Evolutionary conservation across 176 grass and related monocot species (phyloP).

Genomic region (Rhynchospora tenuis): DNA sequence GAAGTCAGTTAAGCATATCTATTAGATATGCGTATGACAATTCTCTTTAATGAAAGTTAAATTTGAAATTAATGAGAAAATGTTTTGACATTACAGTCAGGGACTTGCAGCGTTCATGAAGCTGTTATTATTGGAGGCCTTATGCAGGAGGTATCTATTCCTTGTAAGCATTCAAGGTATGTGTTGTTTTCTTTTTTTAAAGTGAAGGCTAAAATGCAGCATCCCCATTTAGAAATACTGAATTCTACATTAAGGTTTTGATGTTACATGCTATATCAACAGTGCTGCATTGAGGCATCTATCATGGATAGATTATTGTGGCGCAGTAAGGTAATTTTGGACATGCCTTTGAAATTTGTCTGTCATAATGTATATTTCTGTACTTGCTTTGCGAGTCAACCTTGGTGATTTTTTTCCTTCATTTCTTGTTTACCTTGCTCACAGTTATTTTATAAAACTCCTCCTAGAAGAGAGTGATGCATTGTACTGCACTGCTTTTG

Average conservation of each 20-base stretch:
- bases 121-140: constrained; percentile 97
- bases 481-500: constrained; percentile 66
- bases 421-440: not conserved
- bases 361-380: not conserved
- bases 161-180: constrained; percentile 78
- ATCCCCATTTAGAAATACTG: constrained; percentile 6
- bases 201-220: not conserved
- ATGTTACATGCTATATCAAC: constrained; percentile 19
- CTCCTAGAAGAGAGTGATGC: constrained; percentile 96
- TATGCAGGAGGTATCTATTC: constrained; percentile 82
- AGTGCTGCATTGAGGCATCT: constrained; percentile 82
- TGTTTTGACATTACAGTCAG: constrained; percentile 41
- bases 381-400: not conserved
- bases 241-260: not conserved
- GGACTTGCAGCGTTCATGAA: constrained; percentile 74
- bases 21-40: not conserved
- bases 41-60: not conserved
- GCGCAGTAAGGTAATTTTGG: constrained; percentile 64
- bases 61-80: not conserved
- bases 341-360: not conserved
- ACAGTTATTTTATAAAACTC: constrained; percentile 97
- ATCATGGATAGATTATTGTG: constrained; percentile 89
- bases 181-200: not conserved
- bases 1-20: not conserved
- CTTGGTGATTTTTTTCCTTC: constrained; percentile 10